phyloP scores from a whole-genome alignment of 1,284 basidiomycete genomes.

The Rhodotorula sp. region DNA sequence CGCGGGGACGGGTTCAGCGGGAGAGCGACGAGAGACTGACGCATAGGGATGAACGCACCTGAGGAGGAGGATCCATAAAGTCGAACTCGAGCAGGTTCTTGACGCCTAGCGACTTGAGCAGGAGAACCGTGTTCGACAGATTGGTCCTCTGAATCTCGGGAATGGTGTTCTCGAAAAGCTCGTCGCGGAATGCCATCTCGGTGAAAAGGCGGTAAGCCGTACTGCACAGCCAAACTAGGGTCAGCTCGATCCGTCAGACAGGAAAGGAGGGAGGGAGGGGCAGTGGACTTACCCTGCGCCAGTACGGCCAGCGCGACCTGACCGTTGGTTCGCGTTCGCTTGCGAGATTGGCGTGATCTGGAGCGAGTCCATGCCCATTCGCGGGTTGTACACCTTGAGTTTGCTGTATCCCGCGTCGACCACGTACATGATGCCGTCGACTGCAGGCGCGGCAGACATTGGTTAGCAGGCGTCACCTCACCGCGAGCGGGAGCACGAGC shows the following conservation, averaged over 20 bases:
- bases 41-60: constrained; percentile 48
- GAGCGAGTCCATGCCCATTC: constrained; percentile 97
- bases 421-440: constrained; percentile 96
- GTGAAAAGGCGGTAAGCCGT: constrained; percentile 96
- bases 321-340: constrained; percentile 92
- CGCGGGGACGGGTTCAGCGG: neutral
- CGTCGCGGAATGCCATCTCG: constrained; percentile 92
- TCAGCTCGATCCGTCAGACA: neutral
- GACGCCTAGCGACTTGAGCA: constrained; percentile 91
- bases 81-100: constrained; percentile 97
- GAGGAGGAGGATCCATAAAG: constrained; percentile 92
- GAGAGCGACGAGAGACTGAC: constrained; percentile 14
- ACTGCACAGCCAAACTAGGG: constrained; percentile 51
- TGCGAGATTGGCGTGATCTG: constrained; percentile 96
- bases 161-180: constrained; percentile 93
- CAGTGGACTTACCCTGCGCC: constrained; percentile 70
- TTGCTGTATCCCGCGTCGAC: constrained; percentile 97
- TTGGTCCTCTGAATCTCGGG: constrained; percentile 99
- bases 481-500: neutral
- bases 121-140: constrained; percentile 89
- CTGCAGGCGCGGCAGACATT: constrained; percentile 50
- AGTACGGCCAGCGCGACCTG: constrained; percentile 93
- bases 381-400: constrained; percentile 97
- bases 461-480: neutral
- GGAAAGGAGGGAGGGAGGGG: neutral